Evolutionary conservation across 371 early-diverging fungal genomes (phyloP).

Genomic region (Rhizopus delemar): DNA sequence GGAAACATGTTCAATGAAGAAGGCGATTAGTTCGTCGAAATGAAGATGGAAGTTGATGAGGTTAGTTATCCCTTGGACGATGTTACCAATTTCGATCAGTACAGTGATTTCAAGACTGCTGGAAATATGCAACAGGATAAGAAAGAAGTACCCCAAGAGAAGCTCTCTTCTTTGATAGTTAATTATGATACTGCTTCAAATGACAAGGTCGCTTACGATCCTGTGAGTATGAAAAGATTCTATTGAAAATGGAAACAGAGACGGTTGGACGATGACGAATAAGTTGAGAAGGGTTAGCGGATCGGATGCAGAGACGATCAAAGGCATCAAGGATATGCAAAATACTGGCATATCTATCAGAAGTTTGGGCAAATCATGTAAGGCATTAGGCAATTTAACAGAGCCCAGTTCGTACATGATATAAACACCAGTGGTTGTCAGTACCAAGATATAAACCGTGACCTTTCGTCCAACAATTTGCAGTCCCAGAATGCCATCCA

Average conservation of each 20-base stretch:
- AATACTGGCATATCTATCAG: slow-evolving; percentile 19
- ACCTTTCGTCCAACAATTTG: slow-evolving; percentile 17
- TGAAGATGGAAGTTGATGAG: no score
- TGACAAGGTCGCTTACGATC: slow-evolving; percentile 18
- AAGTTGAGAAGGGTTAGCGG: slow-evolving; percentile 14
- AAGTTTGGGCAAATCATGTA: slow-evolving; percentile 25
- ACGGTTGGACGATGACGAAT: slow-evolving; percentile 20
- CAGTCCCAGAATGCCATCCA: slow-evolving; percentile 24
- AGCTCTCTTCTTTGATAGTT: no score
- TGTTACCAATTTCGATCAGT: no score
- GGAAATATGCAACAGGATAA: no score
- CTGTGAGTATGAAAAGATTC: slow-evolving; percentile 29
- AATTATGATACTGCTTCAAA: slow-evolving; percentile 1
- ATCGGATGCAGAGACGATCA: slow-evolving; percentile 20
- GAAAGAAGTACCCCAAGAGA: no score
- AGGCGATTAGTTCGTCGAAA: no score
- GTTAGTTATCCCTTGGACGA: no score
- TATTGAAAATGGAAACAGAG: slow-evolving; percentile 15
- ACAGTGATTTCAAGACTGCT: no score
- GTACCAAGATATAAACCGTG: slow-evolving; percentile 16
- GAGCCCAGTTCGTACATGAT: slow-evolving; percentile 24
- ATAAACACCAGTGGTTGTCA: slow-evolving; percentile 20
- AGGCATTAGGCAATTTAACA: slow-evolving; percentile 16
- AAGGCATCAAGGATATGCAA: slow-evolving; percentile 25
- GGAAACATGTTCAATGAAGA: no score